A percentile compares a stretch with the other conserved stretches of the same genome.
phyloP scores from a whole-genome alignment of 306 rosid genomes.

The Fagus sylvatica region DNA sequence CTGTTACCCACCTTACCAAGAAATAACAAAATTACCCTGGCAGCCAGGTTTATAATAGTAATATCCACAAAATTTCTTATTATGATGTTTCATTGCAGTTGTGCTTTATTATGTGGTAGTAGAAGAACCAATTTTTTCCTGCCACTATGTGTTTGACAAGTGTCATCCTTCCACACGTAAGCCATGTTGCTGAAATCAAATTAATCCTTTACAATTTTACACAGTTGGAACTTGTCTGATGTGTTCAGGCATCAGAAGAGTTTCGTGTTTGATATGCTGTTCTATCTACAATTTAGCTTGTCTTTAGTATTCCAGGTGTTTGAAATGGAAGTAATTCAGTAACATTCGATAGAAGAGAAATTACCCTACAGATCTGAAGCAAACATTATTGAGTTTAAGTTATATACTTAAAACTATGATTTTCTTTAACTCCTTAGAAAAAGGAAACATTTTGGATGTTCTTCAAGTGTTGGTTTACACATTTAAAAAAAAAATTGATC shows the following conservation, averaged over 20 bases:
- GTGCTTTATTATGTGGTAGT: background rate
- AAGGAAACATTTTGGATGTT: background rate
- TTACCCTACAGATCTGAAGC: background rate
- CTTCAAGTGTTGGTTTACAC: background rate
- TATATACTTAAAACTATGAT: background rate
- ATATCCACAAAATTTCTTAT: background rate
- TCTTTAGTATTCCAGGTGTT: background rate
- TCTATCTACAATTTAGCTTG: background rate
- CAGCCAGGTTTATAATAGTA: background rate
- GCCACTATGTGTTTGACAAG: background rate
- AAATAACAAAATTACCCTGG: background rate
- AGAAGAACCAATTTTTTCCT: background rate
- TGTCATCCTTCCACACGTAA: background rate
- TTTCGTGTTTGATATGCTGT: background rate
- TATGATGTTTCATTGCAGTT: background rate
- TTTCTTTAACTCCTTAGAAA: background rate
- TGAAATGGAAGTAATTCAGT: background rate
- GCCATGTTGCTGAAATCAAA: background rate
- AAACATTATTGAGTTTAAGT: no score
- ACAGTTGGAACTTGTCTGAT: background rate
- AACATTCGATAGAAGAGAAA: background rate
- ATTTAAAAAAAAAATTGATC: no score
- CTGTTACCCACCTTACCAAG: background rate
- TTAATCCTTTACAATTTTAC: background rate
- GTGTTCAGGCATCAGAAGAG: background rate